phyloP scores from a whole-genome alignment of 106 monocot genomes.

The Dendrobium huoshanense region DNA sequence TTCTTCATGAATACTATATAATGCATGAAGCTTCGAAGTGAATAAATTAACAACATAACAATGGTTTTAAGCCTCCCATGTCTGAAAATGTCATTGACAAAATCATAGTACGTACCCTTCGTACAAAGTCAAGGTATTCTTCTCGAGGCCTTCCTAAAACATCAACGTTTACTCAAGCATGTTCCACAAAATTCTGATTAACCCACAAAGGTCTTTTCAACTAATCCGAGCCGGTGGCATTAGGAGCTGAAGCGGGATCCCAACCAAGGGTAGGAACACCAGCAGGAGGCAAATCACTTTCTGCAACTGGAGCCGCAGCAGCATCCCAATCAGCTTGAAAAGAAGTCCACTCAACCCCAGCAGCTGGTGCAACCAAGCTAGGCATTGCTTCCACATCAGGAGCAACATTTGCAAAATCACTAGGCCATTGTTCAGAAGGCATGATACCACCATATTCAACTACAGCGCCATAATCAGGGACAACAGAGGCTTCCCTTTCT shows the following conservation, averaged over 20 bases:
- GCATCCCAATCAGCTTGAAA: conserved; percentile 22
- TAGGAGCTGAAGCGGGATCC: conserved; percentile 7
- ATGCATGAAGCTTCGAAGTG: background rate
- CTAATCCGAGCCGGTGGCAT: background rate
- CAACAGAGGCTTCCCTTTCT: no score
- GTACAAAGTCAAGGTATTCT: conserved; percentile 25
- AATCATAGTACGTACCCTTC: conserved; percentile 47
- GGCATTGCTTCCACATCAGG: no score
- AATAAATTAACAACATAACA: background rate
- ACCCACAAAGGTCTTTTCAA: background rate
- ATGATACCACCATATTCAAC: no score
- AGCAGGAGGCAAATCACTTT: background rate
- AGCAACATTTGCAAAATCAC: no score
- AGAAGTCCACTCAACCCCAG: no score
- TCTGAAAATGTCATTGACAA: conserved; percentile 39
- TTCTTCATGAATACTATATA: background rate
- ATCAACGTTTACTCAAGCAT: no score
- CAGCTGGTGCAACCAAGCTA: no score
- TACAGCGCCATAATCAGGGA: no score
- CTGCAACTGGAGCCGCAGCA: conserved; percentile 19
- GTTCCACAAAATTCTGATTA: no score
- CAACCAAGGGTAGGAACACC: conserved; percentile 13
- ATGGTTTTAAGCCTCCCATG: conserved; percentile 29
- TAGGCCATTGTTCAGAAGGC: no score
- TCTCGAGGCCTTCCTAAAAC: conserved; percentile 27